Percentiles rank a stretch among this genome's conserved stretches.
Conservation (phyloP, 371 early-diverging fungal genomes). For the Cokeromyces recurvatus region DNA sequence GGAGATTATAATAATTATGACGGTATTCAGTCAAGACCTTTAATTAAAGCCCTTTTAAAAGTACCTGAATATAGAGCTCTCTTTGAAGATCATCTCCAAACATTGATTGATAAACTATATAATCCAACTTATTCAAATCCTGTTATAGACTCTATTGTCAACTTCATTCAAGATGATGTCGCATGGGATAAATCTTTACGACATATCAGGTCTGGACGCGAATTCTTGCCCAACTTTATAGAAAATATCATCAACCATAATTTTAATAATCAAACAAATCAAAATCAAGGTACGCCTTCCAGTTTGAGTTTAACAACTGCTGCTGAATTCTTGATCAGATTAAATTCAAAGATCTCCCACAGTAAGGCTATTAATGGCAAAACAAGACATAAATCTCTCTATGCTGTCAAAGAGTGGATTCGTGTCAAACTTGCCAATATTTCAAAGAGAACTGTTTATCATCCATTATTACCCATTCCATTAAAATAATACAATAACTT, state of each 20-base stretch:
- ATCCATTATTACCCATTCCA: not conserved
- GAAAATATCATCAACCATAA: not conserved
- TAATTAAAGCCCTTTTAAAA: slow-evolving; percentile 19
- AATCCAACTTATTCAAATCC: slow-evolving; percentile 6
- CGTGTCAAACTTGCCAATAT: slow-evolving; percentile 11
- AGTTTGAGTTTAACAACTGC: slow-evolving; percentile 3
- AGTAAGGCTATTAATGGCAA: slow-evolving; percentile 19
- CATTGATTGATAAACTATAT: slow-evolving; percentile 7
- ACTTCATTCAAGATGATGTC: slow-evolving; percentile 22
- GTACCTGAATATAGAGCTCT: slow-evolving; percentile 11
- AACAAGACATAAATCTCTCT: slow-evolving; percentile 20
- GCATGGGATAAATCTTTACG: slow-evolving; percentile 23
- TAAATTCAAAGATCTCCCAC: slow-evolving; percentile 13
- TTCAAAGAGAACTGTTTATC: slow-evolving; percentile 3
- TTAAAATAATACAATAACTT: not conserved
- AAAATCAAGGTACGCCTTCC: slow-evolving; percentile 4
- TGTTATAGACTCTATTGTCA: slow-evolving; percentile 17
- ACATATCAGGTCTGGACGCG: slow-evolving; percentile 10
- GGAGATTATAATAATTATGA: slow-evolving; percentile 25
- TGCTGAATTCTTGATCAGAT: slow-evolving; percentile 14
- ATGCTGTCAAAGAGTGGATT: slow-evolving; percentile 27
- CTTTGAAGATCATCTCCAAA: slow-evolving; percentile 9
- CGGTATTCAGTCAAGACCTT: slow-evolving; percentile 18
- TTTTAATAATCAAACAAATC: not conserved
- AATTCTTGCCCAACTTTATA: not conserved